Evolutionary conservation across 148 eudicot genomes (phyloP), one percentile per base, ranked within the genome.

Genomic region (Dianthus caryophyllus): DNA sequence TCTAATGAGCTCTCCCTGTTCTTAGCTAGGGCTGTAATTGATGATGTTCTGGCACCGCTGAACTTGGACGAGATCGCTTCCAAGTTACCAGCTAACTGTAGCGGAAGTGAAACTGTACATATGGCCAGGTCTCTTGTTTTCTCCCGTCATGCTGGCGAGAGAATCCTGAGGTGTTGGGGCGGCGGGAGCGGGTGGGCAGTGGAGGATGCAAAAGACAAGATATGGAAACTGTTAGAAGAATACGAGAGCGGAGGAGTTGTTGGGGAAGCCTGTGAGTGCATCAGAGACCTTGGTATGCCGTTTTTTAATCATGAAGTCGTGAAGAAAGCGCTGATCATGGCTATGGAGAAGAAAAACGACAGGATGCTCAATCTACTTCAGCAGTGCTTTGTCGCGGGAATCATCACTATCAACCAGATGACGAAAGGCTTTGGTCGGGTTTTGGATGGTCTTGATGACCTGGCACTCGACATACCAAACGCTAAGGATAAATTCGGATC

Each of bases 141-240:
- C 22, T 94, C 98, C 1, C 96, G 98, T 26, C 96, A 93, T 25
- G 96, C 95, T 0, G 98, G 98, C 9, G 98, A 93, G 84, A 84
- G 98, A 76, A 76, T 93, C 78, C 76, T 89, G 73, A 78, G 96
- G 81, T 93, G 98, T 75, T 93, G 96, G 98, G 98, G 98, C 2
- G 98, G 96, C 25, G 98, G 98, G 15, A 87, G 96, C 0, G 96
- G 98, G 21, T 93, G 98, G 98, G 98, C 98, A 0, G 96, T 93
- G 33, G 98, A 93, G 77, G 96, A 93, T 53, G 98, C 98, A 0
- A 93, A 93, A 84, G 98, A 93, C 72, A 93, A 87, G 80, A 89
- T 93, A 33, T 76, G 69, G 80, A 93, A 93, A 82, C 91, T 93
- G 27, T 79, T 93, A 0, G 96, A 93, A 55, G 98, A 93, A 61